Conservation (phyloP, 495 filamentous ascomycete genomes). For the Rostrohypoxylon terebratum region DNA sequence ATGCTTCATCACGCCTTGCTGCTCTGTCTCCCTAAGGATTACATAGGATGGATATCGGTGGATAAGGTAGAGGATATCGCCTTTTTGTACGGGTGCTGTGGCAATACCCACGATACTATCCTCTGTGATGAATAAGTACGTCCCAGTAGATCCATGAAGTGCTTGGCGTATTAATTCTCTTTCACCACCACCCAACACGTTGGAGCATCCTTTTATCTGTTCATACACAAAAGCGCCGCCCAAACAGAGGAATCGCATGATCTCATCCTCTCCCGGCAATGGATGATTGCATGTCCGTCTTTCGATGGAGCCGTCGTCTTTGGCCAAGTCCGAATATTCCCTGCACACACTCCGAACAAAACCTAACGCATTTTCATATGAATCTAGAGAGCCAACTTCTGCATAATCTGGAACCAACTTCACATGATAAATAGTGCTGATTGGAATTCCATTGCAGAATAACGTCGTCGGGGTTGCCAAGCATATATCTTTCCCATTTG, state of each 20-base stretch:
- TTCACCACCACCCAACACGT: too few species aligned
- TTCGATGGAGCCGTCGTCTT: background rate
- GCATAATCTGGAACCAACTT: background rate
- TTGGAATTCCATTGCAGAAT: background rate
- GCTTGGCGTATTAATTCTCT: background rate
- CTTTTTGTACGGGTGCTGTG: background rate
- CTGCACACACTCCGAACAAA: background rate
- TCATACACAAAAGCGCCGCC: too few species aligned
- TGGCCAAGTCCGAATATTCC: background rate
- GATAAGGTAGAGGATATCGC: background rate
- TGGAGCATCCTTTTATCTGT: too few species aligned
- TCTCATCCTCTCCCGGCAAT: background rate
- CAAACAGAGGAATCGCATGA: background rate
- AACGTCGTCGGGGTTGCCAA: background rate
- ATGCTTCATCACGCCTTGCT: background rate
- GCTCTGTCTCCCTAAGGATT: constrained; percentile 4
- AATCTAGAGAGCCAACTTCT: too few species aligned
- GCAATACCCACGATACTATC: constrained; percentile 10
- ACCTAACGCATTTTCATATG: background rate
- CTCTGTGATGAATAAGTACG: constrained; percentile 2
- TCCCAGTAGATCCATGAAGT: background rate
- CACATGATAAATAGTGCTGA: background rate
- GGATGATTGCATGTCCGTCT: background rate
- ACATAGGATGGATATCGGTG: background rate
- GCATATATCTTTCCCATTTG: background rate